Base-by-base conservation (phyloP, 805 yeast genomes). In the Lipomyces spencermartinsiae region DNA sequence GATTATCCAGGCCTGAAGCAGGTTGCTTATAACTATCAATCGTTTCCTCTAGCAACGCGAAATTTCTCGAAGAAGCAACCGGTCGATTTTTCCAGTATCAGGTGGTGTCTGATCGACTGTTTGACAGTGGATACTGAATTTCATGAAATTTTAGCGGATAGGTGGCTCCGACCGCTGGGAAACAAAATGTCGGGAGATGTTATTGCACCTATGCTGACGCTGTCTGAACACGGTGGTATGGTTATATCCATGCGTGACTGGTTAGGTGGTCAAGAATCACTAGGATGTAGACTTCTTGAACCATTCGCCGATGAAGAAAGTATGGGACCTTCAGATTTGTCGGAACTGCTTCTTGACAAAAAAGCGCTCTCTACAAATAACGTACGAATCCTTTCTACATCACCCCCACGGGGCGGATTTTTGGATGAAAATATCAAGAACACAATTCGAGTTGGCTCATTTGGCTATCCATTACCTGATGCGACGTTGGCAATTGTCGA, bases 181-280 rank as follows among this genome's bases (percentile, higher is more conserved):
- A 92, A 97, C 74, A 84, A 82, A 64, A 86, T 85, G 63, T 89
- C 97, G 0, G 84, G 89, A 49, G 86, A 87, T 62, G 91, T 92
- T 4, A 89, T 93, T 35, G 89, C 97, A 0, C 99, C 99, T 0
- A 85, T 95, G 82, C 81, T 95, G 57, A 90, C 97, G 0, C 80
- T 95, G 61, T 87, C 91, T 71, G 99, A 95, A 76, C 96, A 93
- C 75, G 99, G 99, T 43, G 99, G 99, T 1, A 91, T 94, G 86
- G 93, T 93, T 12, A 87, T 95, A 6, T 87, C 98, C 0, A 86
- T 93, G 84, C 84, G 97, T 72, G 99, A 95, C 77, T 94, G 97
- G 92, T 80, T 93, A 16, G 93, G 92, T 2, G 86, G 86, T 3
- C 86, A 86, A 64, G 91, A 89, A 25, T 85, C 85, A 59, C 74